phyloP scores from a whole-genome alignment of 2,329 filamentous ascomycete species.

The Zymoseptoria pseudotritici region DNA sequence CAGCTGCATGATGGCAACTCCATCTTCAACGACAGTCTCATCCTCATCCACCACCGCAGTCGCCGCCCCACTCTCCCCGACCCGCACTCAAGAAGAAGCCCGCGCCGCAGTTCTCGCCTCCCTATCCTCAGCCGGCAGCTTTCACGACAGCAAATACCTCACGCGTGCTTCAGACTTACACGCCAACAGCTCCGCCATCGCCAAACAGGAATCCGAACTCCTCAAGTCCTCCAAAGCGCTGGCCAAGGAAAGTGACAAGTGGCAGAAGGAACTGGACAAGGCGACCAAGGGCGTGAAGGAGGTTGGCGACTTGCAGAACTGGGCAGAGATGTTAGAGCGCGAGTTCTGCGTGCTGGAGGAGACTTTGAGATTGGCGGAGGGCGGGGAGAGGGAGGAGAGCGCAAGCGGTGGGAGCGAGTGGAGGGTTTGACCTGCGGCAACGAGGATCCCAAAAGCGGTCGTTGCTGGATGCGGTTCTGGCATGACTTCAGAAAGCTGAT shows the following conservation, averaged over 20 bases:
- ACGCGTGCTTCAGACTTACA: slow-evolving; percentile 63
- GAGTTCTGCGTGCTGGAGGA: slow-evolving; percentile 33
- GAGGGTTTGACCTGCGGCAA: slow-evolving; percentile 4
- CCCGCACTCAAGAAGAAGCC: slow-evolving; percentile 39
- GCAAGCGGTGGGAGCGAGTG: slow-evolving; percentile 27
- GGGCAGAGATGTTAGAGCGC: slow-evolving; percentile 67
- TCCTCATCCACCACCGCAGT: slow-evolving; percentile 14
- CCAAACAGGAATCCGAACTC: slow-evolving; percentile 50
- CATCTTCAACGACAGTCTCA: slow-evolving; percentile 1
- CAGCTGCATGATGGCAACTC: neutral
- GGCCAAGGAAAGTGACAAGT: slow-evolving; percentile 57
- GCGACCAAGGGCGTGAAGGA: slow-evolving; percentile 64
- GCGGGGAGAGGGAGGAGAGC: slow-evolving; percentile 20
- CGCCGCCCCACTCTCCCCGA: slow-evolving; percentile 9
- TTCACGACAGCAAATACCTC: slow-evolving; percentile 61
- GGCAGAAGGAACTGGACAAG: slow-evolving; percentile 55
- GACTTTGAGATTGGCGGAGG: slow-evolving; percentile 30
- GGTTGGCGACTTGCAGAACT: slow-evolving; percentile 76
- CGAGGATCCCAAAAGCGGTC: too few relatives aligned
- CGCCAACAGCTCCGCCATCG: slow-evolving; percentile 57
- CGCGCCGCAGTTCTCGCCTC: slow-evolving; percentile 45
- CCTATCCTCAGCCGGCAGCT: slow-evolving; percentile 53
- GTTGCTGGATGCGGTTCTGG: too few relatives aligned
- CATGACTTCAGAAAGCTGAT: too few relatives aligned
- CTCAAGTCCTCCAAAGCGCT: slow-evolving; percentile 46